Evolutionary conservation across 176 grass and related monocot genomes (phyloP).

Genomic region (Cenchrus americanus): DNA sequence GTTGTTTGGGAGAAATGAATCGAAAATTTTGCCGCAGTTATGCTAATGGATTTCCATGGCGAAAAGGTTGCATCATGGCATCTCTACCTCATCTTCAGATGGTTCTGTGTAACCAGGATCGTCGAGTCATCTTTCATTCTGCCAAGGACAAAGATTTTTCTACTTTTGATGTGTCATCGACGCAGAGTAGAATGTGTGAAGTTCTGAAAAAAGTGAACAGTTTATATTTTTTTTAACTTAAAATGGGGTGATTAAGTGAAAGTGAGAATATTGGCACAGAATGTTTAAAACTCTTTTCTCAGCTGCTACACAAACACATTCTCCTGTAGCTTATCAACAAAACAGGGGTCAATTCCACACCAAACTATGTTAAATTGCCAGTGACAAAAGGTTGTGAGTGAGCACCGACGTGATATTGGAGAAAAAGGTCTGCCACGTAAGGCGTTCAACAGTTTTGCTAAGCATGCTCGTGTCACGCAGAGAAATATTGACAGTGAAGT

Average conservation of each 20-base stretch:
- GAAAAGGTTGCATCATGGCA: not conserved
- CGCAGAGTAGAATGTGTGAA: not conserved
- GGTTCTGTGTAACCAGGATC: not conserved
- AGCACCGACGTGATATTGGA: not conserved
- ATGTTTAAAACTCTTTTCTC: not conserved
- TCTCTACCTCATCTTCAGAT: not conserved
- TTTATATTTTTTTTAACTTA: not conserved
- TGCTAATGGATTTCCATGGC: not conserved
- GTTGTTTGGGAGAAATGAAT: not conserved
- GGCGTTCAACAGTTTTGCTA: not conserved
- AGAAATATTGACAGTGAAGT: not conserved
- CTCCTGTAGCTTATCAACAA: not conserved
- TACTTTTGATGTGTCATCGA: not conserved
- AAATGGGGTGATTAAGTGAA: not conserved
- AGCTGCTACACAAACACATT: not conserved
- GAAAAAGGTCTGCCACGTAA: not conserved
- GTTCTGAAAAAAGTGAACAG: not conserved
- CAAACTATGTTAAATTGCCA: not conserved
- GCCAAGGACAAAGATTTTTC: not conserved
- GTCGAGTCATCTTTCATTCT: not conserved
- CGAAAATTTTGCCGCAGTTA: not conserved
- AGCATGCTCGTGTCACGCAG: not conserved
- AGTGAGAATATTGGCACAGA: not conserved
- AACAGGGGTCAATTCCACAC: not conserved
- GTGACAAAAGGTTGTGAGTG: not conserved